Conservation (phyloP, 2,329 filamentous ascomycete genomes). For the Nannizzia gypsea region DNA sequence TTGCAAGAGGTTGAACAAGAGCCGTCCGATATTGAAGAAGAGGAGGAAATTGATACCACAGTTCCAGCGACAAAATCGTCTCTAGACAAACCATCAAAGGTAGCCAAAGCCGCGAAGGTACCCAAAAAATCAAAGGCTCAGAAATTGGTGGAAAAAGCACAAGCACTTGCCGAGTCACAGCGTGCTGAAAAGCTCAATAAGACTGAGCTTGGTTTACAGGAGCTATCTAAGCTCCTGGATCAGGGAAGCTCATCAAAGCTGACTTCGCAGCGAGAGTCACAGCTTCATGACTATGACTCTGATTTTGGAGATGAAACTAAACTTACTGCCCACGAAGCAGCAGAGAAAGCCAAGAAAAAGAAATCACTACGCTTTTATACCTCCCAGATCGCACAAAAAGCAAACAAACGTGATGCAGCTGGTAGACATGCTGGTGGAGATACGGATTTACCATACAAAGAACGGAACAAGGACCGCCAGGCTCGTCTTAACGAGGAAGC, state of each 20-base stretch:
- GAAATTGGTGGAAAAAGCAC: slow-evolving; percentile 40
- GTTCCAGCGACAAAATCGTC: not conserved
- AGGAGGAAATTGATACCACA: not conserved
- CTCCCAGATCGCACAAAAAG: slow-evolving; percentile 89
- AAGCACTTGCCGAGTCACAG: slow-evolving; percentile 43
- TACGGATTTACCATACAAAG: slow-evolving; percentile 62
- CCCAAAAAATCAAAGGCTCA: slow-evolving; percentile 37
- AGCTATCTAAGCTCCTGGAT: slow-evolving; percentile 50
- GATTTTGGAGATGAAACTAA: slow-evolving; percentile 87
- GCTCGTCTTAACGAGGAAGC: slow-evolving; percentile 80
- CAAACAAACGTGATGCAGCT: slow-evolving; percentile 61
- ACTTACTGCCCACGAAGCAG: slow-evolving; percentile 64
- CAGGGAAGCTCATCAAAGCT: slow-evolving; percentile 38
- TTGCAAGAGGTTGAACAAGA: slow-evolving; percentile 4
- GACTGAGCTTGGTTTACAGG: slow-evolving; percentile 60
- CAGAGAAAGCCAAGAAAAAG: slow-evolving; percentile 79
- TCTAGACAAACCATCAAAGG: slow-evolving; percentile 17
- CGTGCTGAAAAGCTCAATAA: slow-evolving; percentile 43
- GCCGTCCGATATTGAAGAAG: slow-evolving; percentile 8
- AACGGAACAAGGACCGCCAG: slow-evolving; percentile 75
- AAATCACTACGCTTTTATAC: slow-evolving; percentile 96
- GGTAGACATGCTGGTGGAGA: slow-evolving; percentile 50
- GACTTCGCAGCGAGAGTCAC: slow-evolving; percentile 29
- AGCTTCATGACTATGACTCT: slow-evolving; percentile 48
- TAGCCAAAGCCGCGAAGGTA: slow-evolving; percentile 26